Evolutionary conservation across 2,329 filamentous ascomycete species (phyloP), one percentile per base, ranked within the genome.

Genomic region (Chrysosphaeria jannelii): DNA sequence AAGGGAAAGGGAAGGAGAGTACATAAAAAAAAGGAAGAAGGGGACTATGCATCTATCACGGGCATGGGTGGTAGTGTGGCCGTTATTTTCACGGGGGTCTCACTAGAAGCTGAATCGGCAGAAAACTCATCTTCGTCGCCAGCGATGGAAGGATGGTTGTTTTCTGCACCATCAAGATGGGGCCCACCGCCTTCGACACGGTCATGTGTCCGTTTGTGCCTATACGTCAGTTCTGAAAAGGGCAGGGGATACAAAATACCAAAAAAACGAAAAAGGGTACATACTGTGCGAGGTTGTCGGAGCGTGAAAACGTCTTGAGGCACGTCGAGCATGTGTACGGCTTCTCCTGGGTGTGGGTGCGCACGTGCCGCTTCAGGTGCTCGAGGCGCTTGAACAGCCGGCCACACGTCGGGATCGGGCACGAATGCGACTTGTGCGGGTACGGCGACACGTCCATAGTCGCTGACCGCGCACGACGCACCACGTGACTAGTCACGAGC

Each of bases 331-430:
- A 97, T 42, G 88, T 69, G 48, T 97, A 97, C 36, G 85, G 85
- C 50, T 81, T 75, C 56, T 97, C 85, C 57, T 97, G 85, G 27
- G 85, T 97, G 57, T 97, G 85, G 39, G 85, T 97, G 50, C 85
- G 74, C 46, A 97, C 85, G 52, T 97, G 85, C 76, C 81, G 68
- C 61, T 97, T 97, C 40, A 97, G 65, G 51, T 97, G 85, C 53
- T 97, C 85, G 53, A 97, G 63, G 47, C 85, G 69, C 66, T 97
- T 97, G 61, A 97, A 97, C 30, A 91, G 61, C 39, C 85, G 70
- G 25, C 85, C 85, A 43, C 85, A 97, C 26, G 81, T 88, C 14
- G 85, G 85, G 38, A 97, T 97, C n/a, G 85, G 85, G 51, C 85
- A 97, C 2, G 81, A 93, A 47, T 97, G 85, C 19, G 79, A 90